A percentile compares a stretch with the other conserved stretches of the same genome.
Evolutionary conservation across 202 grass and related monocot species (phyloP).

Genomic region (Cymbopogon flexuosus): DNA sequence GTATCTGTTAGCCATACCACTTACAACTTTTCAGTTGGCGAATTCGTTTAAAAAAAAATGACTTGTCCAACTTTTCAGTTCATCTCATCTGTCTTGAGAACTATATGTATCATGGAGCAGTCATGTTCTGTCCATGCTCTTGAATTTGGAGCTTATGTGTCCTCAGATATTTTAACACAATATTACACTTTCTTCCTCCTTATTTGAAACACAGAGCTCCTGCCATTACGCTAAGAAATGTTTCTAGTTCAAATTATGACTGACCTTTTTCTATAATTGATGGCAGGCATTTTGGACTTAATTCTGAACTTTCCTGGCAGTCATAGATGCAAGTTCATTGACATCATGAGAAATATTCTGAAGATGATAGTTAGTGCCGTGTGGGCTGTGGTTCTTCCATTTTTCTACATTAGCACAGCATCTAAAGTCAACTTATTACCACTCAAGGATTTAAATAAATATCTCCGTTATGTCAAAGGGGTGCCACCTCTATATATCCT

Average conservation of each 20-base stretch:
- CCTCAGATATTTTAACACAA: not conserved
- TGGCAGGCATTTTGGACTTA: constrained; percentile 82
- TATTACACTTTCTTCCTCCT: not conserved
- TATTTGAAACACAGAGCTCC: not conserved
- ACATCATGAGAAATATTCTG: constrained; percentile 69
- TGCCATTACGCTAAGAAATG: not conserved
- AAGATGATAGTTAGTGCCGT: constrained; percentile 66
- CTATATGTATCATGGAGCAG: constrained; percentile 7
- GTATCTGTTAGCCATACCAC: constrained; percentile 3
- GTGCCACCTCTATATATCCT: constrained; percentile 79
- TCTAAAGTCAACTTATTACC: constrained; percentile 59
- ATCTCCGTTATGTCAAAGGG: constrained; percentile 57
- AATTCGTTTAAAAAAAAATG: not conserved
- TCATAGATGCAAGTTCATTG: constrained; percentile 73
- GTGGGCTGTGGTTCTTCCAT: constrained; percentile 79
- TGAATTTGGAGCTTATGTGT: constrained; percentile 20
- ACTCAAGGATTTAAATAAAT: constrained; percentile 40
- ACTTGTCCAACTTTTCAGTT: not conserved
- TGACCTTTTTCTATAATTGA: constrained; percentile 20
- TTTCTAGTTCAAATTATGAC: constrained; percentile 18
- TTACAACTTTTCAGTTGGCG: not conserved
- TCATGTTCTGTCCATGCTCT: constrained; percentile 20
- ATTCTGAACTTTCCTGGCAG: constrained; percentile 85
- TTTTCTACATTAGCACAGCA: constrained; percentile 71
- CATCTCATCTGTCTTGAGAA: constrained; percentile 6